Evolutionary conservation across 2,329 filamentous ascomycete species (phyloP).

Genomic region (Microcyclospora pomicola): DNA sequence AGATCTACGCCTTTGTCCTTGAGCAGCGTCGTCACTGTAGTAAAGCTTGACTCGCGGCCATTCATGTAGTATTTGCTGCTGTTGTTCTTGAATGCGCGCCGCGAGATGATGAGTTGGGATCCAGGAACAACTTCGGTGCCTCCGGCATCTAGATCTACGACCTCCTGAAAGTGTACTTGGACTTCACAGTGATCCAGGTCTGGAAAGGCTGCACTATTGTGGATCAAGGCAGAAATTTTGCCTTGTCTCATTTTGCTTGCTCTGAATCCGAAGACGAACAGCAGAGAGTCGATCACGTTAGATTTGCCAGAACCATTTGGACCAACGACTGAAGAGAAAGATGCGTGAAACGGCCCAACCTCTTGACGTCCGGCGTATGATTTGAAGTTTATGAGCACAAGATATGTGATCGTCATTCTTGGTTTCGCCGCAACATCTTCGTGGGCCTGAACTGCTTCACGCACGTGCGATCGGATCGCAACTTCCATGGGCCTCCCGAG

Average conservation of each 20-base stretch:
- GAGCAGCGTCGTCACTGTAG: slow-evolving; percentile 73
- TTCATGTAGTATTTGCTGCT: slow-evolving; percentile 98
- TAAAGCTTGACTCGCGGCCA: slow-evolving; percentile 78
- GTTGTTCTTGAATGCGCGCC: slow-evolving; percentile 94
- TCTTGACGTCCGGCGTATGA: slow-evolving; percentile 93
- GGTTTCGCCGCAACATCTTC: slow-evolving; percentile 67
- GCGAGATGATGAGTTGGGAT: slow-evolving; percentile 75
- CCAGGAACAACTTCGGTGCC: slow-evolving; percentile 65
- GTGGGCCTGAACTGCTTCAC: slow-evolving; percentile 47
- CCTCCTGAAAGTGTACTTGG: slow-evolving; percentile 89
- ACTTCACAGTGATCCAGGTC: slow-evolving; percentile 88
- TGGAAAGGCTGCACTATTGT: slow-evolving; percentile 82
- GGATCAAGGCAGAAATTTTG: slow-evolving; percentile 93
- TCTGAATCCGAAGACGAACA: slow-evolving; percentile 98
- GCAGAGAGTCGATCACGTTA: slow-evolving; percentile 92
- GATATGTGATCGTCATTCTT: slow-evolving; percentile 81
- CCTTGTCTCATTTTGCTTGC: slow-evolving; percentile 99
- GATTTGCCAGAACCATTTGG: slow-evolving; percentile 98
- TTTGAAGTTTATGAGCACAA: slow-evolving; percentile 94
- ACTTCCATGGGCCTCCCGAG: slow-evolving; percentile 90
- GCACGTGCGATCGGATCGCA: slow-evolving; percentile 68
- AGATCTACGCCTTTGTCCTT: slow-evolving; percentile 83
- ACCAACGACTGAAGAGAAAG: slow-evolving; percentile 94
- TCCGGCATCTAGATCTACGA: slow-evolving; percentile 72
- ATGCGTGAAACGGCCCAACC: slow-evolving; percentile 91